Base-by-base conservation (phyloP, 2,329 filamentous ascomycete species). In the Paracoccidioides lutzii region DNA sequence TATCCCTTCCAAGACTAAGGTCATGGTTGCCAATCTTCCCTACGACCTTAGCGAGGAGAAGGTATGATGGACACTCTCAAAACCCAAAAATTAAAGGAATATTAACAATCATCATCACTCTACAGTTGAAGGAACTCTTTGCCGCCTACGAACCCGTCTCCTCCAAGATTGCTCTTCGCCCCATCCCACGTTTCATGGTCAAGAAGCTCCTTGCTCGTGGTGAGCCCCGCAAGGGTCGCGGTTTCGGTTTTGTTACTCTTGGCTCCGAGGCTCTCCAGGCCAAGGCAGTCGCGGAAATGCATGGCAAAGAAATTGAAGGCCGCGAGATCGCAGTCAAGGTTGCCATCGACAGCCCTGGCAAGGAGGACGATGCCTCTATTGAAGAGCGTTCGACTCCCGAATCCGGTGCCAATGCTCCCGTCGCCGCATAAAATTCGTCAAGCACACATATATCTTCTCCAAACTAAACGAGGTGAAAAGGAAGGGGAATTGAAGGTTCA, bases 291-390 rank as follows among this genome's bases (percentile, higher is more conserved):
- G 71, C 77, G 54, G 93, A 98, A 81, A 98, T 98, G 93, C 96
- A 98, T 76, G 93, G 90, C 77, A 97, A 95, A 84, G 88, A 95
- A 73, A 93, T 98, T 64, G 93, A 97, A 75, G 93, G 91, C 62
- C 91, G 93, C 69, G 91, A 97, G 79, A 98, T 98, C 66, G 93
- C 93, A 62, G 93, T 98, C 81, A 98, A 98, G 87, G 90, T 98
- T 71, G 93, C 93, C 70, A 97, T 98, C 70, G 93, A 98, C 79
- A 96, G 90, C 81, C 93, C 93, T 62, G 91, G 94, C 77, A 98
- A 97, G 86, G 91, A 96, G 76, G 91, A 96, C 71, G 83, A 87
- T 68, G 85, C 79, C 64, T 73, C 76, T 61, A 75, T 71, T 57
- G 71, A 72, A 55, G 75, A 78, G 54, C 71, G 73, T 59, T 65